Evolutionary conservation across 192 early-diverging fungal genomes (phyloP).

Genomic region (Funneliformis mosseae): DNA sequence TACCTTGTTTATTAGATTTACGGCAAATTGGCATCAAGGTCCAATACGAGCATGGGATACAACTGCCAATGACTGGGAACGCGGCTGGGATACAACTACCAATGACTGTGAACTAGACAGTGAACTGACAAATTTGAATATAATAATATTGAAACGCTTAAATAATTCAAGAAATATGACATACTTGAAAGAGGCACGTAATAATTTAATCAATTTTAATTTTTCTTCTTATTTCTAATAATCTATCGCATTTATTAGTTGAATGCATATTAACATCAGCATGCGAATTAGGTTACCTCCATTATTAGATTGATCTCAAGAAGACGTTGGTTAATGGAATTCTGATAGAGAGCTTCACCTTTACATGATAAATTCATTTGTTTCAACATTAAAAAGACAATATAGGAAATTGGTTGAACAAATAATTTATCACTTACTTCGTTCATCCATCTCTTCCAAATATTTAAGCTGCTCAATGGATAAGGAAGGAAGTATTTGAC

Average conservation of each 20-base stretch:
- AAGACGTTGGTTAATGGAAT: neutral
- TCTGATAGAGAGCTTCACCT: neutral
- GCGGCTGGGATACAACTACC: too few species aligned
- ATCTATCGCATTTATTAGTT: neutral
- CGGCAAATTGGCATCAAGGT: neutral
- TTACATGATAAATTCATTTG: neutral
- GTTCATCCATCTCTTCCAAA: neutral
- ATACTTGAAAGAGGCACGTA: neutral
- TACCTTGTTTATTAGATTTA: neutral
- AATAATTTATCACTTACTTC: neutral
- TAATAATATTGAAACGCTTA: neutral
- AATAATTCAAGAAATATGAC: slow-evolving; percentile 2
- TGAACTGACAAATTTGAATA: neutral
- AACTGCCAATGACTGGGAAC: neutral
- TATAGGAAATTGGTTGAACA: too few species aligned
- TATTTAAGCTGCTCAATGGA: neutral
- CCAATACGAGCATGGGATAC: slow-evolving; percentile 10
- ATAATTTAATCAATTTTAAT: neutral
- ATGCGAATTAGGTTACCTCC: neutral
- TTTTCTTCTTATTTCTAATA: too few species aligned
- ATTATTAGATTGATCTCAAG: neutral
- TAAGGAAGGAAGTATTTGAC: neutral
- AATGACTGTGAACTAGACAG: too few species aligned
- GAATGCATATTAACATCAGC: neutral
- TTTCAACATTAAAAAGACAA: neutral